phyloP scores from a whole-genome alignment of 768 basidiomycete species.

The Suillus sp. region DNA sequence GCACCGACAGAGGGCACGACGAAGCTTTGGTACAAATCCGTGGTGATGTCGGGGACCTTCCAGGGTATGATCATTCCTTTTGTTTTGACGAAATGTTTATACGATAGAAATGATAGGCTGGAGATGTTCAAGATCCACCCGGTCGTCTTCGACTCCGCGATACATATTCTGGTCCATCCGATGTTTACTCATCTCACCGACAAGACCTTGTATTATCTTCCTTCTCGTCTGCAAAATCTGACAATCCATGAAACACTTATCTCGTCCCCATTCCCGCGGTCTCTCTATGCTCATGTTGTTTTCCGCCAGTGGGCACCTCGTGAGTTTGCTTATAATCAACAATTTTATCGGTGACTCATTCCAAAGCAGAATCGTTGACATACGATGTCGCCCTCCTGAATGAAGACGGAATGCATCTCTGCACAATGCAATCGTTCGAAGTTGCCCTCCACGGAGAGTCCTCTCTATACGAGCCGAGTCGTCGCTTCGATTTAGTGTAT shows the following conservation, averaged over 20 bases:
- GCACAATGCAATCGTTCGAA: constrained; percentile 5
- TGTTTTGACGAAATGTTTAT: not conserved
- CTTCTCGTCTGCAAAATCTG: constrained; percentile 6
- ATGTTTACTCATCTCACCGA: not conserved
- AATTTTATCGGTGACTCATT: not conserved
- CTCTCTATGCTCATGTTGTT: constrained; percentile 3
- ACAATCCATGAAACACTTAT: not conserved
- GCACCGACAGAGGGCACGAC: not conserved
- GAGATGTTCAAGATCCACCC: constrained; percentile 7
- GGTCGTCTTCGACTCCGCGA: constrained; percentile 6
- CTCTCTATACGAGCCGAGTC: not conserved
- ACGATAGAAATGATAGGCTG: not conserved
- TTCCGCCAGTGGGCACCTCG: constrained; percentile 10
- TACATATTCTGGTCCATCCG: constrained; percentile 9
- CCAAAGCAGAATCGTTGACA: not conserved
- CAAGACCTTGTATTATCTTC: constrained; percentile 7
- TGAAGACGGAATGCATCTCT: not conserved
- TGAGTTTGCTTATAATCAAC: not conserved
- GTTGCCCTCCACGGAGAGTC: constrained; percentile 3
- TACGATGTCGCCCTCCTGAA: not conserved
- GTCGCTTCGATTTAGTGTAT: not conserved
- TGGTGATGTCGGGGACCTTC: constrained; percentile 5
- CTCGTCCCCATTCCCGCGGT: not conserved
- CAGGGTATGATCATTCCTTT: not conserved
- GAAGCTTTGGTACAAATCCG: constrained; percentile 3